These are phyloP conservation scores for Dactylellina leptospora DNA, from an alignment of 2,329 filamentous ascomycete species.

Conservation along the genomic window DNA sequence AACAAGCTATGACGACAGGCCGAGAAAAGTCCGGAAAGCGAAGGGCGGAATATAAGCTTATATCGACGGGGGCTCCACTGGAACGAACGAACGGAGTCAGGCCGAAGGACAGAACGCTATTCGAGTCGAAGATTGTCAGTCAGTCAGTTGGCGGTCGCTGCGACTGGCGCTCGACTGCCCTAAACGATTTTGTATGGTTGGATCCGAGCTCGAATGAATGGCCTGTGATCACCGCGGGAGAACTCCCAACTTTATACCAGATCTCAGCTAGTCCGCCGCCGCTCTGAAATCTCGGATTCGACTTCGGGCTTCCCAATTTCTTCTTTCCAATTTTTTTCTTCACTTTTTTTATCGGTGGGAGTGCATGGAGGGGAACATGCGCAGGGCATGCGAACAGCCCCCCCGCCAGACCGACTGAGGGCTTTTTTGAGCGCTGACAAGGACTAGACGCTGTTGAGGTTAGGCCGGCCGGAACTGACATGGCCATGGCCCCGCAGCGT, in stretches of 20 bases:
- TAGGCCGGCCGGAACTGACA: slow-evolving; percentile 36
- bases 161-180: no score
- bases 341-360: slow-evolving; percentile 17
- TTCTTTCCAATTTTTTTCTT: slow-evolving; percentile 22
- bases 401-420: slow-evolving; percentile 31
- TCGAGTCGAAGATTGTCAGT: no score
- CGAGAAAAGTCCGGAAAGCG: slow-evolving; percentile 14
- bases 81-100: slow-evolving; percentile 14
- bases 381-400: slow-evolving; percentile 17
- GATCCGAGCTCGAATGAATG: slow-evolving; percentile 25
- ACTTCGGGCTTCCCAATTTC: slow-evolving; percentile 29
- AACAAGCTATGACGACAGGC: slow-evolving; percentile 42
- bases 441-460: slow-evolving; percentile 17
- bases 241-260: slow-evolving; percentile 44
- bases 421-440: slow-evolving; percentile 24
- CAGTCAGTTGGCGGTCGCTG: not conserved
- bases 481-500: slow-evolving; percentile 26
- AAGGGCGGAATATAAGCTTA: slow-evolving; percentile 39
- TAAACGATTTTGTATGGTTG: not conserved
- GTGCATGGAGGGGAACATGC: slow-evolving; percentile 14
- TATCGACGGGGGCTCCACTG: slow-evolving; percentile 29
- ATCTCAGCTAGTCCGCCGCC: slow-evolving; percentile 22
- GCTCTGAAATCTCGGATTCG: slow-evolving; percentile 21
- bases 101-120: no score
- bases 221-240: slow-evolving; percentile 36